These are phyloP conservation scores for Ustilago tritici DNA, from an alignment of 1,284 basidiomycete genomes.

Conservation along the genomic window DNA sequence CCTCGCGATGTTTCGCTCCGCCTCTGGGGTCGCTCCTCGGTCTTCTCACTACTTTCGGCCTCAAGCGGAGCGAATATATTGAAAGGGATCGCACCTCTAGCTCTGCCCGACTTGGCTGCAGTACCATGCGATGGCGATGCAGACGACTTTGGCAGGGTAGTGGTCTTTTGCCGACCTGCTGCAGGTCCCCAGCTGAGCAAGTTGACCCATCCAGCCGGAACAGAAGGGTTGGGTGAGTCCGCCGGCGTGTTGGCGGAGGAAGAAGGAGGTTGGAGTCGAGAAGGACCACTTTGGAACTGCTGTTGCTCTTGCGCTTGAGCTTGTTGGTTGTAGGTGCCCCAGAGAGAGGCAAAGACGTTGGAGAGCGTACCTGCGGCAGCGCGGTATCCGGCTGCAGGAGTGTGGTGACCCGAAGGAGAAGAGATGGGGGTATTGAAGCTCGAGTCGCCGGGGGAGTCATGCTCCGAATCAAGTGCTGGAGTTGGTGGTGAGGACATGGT, in stretches of 20 bases:
- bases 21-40: background rate
- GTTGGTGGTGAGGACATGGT: slow-evolving; percentile 30
- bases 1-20: slow-evolving; percentile 8
- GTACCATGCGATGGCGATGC: slow-evolving; percentile 25
- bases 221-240: slow-evolving; percentile 21
- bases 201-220: slow-evolving; percentile 48
- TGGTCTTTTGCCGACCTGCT: slow-evolving; percentile 25
- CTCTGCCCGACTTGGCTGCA: slow-evolving; percentile 7
- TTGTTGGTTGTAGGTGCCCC: slow-evolving; percentile 44
- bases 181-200: slow-evolving; percentile 49
- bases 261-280: slow-evolving; percentile 20
- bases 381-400: slow-evolving; percentile 37
- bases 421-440: slow-evolving; percentile 33
- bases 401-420: slow-evolving; percentile 30
- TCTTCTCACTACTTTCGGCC: slow-evolving; percentile 18
- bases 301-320: slow-evolving; percentile 18
- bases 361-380: slow-evolving; percentile 44
- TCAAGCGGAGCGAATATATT: slow-evolving; percentile 36
- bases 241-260: background rate
- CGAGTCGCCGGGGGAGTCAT: slow-evolving; percentile 25
- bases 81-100: slow-evolving; percentile 46
- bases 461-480: slow-evolving; percentile 20
- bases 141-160: slow-evolving; percentile 21
- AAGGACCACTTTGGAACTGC: slow-evolving; percentile 30
- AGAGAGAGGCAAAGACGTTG: slow-evolving; percentile 46